Evolutionary conservation across 192 early-diverging fungal species (phyloP).

Genomic region (Backusella parvicylindrica): DNA sequence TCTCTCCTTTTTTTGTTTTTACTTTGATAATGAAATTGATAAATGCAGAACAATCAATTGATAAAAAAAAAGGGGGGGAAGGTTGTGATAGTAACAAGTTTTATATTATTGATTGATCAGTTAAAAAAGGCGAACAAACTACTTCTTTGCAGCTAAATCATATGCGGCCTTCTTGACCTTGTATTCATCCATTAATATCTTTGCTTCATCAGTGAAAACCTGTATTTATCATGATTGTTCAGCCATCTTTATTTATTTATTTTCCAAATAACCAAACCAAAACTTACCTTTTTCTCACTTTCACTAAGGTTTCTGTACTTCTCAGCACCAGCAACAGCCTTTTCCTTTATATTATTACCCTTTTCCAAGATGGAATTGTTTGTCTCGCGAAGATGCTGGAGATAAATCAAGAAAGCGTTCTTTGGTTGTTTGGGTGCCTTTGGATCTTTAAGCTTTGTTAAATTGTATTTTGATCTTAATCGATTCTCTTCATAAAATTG

Average conservation of each 20-base stretch:
- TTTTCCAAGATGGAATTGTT: background rate
- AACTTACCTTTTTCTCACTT: constrained; percentile 10
- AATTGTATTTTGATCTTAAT: constrained; percentile 20
- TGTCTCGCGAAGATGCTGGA: constrained; percentile 12
- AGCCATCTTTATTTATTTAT: background rate
- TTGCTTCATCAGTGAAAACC: background rate
- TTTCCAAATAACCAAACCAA: background rate
- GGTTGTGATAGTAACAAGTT: too few species aligned
- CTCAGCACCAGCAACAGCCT: background rate
- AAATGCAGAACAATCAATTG: background rate
- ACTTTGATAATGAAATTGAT: too few species aligned
- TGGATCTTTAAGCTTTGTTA: constrained; percentile 26
- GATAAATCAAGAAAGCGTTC: constrained; percentile 26
- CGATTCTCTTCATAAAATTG: constrained; percentile 27
- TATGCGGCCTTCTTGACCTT: background rate
- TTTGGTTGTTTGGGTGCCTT: constrained; percentile 21
- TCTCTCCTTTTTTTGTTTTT: too few species aligned
- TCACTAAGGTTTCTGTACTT: background rate
- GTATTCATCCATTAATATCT: background rate
- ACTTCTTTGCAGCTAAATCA: background rate
- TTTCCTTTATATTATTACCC: background rate
- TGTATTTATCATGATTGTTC: background rate
- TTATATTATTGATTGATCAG: too few species aligned
- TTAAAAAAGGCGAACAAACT: background rate
- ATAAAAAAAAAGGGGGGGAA: too few species aligned